Evolutionary conservation across 768 basidiomycete genomes (phyloP), one percentile per base, ranked within the genome.

Genomic region (Trametes meyenii): DNA sequence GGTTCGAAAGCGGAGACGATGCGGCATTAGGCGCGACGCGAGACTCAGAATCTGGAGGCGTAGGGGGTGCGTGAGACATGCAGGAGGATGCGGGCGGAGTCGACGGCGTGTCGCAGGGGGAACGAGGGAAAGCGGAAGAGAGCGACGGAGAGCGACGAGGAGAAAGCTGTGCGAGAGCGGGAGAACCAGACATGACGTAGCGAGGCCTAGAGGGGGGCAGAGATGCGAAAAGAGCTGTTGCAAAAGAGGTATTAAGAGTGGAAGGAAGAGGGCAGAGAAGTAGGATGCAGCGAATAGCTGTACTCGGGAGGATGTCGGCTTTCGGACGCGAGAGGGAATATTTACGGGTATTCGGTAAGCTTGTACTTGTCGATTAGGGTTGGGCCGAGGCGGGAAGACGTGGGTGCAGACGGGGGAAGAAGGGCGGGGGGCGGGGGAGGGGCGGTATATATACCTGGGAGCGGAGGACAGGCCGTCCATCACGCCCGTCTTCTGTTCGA

Each of bases 231-330:
- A 55, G 13, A 13, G 8, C n/a, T 3, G n/a, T 21, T 13, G 29
- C 35, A 40, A 53, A 17, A 13, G 44, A 12, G 29, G 33, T 51
- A 29, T 46, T 36, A 33, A 45, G 56, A 26, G 29, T 13, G 58
- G 23, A 12, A 46, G 29, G 39, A 38, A n/a, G 58, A 48, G 40
- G 46, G 38, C 12, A 35, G 51, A 52, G 44, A 65, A 57, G 39
- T 65, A 65, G 60, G 26, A 58, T 65, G 64, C 64, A 65, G 64
- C 38, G 64, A 58, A 50, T 65, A 65, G 64, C 26, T 65, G 60
- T 65, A 65, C 29, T 43, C 44, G 60, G 60, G 46, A 38, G 55
- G 56, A 51, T 51, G 58, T 49, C 17, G n/a, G 33, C 17, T 26
- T 35, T 49, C 19, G 43, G 39, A 33, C 40, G 52, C 36, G n/a